These are phyloP conservation scores for Cordyceps pruinosa DNA, from an alignment of 2,329 filamentous ascomycete genomes.

Conservation along the genomic window DNA sequence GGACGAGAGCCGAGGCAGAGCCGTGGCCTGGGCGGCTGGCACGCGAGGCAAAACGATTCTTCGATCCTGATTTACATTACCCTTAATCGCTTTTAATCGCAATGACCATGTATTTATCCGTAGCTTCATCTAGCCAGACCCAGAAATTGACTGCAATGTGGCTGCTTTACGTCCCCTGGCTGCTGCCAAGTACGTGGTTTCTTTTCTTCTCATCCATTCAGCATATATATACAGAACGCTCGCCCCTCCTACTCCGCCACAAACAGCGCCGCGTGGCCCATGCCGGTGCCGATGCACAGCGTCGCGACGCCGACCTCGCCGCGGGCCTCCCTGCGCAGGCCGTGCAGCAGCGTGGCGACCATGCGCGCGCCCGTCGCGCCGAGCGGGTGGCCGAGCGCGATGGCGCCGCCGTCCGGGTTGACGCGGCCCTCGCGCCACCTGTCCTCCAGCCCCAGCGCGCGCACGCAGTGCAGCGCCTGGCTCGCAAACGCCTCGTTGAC, in stretches of 20 bases:
- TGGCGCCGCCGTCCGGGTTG: constrained; percentile 89
- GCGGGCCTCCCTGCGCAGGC: constrained; percentile 55
- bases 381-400: constrained; percentile 87
- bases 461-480: constrained; percentile 62
- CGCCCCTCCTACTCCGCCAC: constrained; percentile 47
- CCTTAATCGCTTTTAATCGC: neutral
- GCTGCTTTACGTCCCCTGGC: neutral
- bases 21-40: constrained; percentile 21
- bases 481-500: constrained; percentile 79
- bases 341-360: constrained; percentile 63
- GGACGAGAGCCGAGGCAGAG: neutral
- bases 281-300: constrained; percentile 84
- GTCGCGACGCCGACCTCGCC: constrained; percentile 77
- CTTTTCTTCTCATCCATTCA: too few species aligned
- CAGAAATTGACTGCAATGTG: neutral
- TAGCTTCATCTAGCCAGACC: neutral
- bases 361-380: constrained; percentile 83
- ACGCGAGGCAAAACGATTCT: neutral
- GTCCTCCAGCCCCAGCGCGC: constrained; percentile 59
- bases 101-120: neutral
- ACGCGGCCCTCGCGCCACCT: constrained; percentile 61
- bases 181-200: too few species aligned
- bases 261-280: constrained; percentile 66
- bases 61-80: neutral
- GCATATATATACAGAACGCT: neutral